Base-by-base conservation (phyloP, 441 rosid genomes). In the Euphorbia schlechtendalii region DNA sequence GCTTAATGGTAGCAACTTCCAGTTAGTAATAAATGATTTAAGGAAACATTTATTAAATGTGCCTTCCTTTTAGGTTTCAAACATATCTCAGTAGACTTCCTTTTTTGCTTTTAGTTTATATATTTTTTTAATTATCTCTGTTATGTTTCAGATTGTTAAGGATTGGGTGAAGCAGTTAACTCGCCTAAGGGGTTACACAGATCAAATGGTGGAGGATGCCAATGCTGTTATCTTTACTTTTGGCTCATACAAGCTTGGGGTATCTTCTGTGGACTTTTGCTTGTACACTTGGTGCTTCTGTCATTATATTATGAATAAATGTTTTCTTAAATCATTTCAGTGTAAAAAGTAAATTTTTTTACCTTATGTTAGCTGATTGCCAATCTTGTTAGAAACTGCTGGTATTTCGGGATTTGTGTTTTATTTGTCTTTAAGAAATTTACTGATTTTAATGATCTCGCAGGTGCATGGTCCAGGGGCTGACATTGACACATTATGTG, bases 391-490 rank as follows among this genome's bases (percentile, higher is more conserved):
- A n/a, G n/a, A n/a, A n/a, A n/a, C n/a, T n/a, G n/a, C n/a, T n/a
- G n/a, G n/a, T n/a, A n/a, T n/a, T n/a, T n/a, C n/a, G n/a, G n/a
- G n/a, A n/a, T n/a, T n/a, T n/a, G n/a, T n/a, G n/a, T n/a, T n/a
- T n/a, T n/a, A n/a, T n/a, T n/a, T 17, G 20, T 21, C 12, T 57
- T 21, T 59, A 46, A 32, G 27, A 25, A 40, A 24, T 34, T 15
- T 21, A 49, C 38, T 63, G 18, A 62, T 48, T 45, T 61, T 67
- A 15, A 45, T 54, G 41, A 25, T 55, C 57, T 59, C 48, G 54
- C 69, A 87, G 93, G 90, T 87, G 40, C 88, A 87, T 72, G 85
- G 90, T 61, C 88, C 93, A 73, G 88, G 88, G 49, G 82, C 86
- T 71, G 90, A 84, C 61, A 74, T 87, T 41, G 90, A 84, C 66